A percentile compares a stretch with the other conserved stretches of the same genome.
Evolutionary conservation across 75 land plant genomes (phyloP).

Genomic region (Isoetes taiwanensis): DNA sequence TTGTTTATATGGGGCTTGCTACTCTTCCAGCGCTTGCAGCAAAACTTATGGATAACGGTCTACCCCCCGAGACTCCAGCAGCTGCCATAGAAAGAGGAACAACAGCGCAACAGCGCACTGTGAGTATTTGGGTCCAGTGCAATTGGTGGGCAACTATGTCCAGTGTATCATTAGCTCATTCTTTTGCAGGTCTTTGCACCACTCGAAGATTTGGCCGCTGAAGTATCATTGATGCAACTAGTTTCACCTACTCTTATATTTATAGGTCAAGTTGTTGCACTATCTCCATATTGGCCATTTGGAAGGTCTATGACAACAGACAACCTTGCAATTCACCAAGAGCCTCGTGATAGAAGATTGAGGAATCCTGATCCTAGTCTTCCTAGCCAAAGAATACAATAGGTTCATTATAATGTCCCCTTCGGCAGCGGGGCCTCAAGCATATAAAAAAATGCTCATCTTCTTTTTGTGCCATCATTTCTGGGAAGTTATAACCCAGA

Average conservation of each 20-base stretch:
- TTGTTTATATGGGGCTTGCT: conserved; percentile 92
- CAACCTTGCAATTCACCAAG: conserved; percentile 5
- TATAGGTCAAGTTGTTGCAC: conserved; percentile 86
- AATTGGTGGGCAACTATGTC: too few relatives aligned
- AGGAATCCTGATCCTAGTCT: conserved; percentile 13
- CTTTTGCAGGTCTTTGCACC: conserved; percentile 63
- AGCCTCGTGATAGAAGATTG: conserved; percentile 14
- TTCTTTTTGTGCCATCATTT: too few relatives aligned
- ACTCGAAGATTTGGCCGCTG: conserved; percentile 44
- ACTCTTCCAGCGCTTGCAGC: conserved; percentile 66
- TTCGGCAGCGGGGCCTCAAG: too few relatives aligned
- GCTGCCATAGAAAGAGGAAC: conserved; percentile 88
- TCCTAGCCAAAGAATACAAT: conserved; percentile 14
- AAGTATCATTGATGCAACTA: conserved; percentile 41
- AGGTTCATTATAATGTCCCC: too few relatives aligned
- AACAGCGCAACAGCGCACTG: conserved; percentile 78
- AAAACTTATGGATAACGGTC: conserved; percentile 59
- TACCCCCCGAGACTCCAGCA: conserved; percentile 65
- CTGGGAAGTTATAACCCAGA: too few relatives aligned
- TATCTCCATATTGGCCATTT: conserved; percentile 75
- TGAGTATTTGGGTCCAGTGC: too few relatives aligned
- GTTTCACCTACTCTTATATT: conserved; percentile 83
- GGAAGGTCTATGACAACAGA: conserved; percentile 10
- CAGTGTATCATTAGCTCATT: neutral
- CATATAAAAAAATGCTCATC: too few relatives aligned